Evolutionary conservation across 306 rosid genomes (phyloP).

Genomic region (Senna tora): DNA sequence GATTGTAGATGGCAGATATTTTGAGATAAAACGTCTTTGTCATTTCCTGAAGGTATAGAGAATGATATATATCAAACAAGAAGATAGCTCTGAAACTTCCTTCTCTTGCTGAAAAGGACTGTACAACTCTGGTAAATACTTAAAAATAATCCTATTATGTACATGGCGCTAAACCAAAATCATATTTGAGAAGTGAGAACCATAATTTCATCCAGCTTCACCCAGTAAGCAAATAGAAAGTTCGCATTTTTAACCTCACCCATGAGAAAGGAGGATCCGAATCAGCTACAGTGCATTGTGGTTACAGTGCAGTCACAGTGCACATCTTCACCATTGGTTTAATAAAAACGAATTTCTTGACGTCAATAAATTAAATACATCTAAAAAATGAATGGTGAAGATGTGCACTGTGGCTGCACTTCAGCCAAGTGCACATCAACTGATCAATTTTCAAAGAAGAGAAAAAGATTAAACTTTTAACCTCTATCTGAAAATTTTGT

Average conservation of each 20-base stretch:
- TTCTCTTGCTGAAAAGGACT: neutral
- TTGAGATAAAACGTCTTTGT: conserved; percentile 25
- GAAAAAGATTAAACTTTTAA: no score
- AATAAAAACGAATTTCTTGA: no score
- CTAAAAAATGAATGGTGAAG: no score
- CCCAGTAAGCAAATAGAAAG: neutral
- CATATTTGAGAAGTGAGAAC: neutral
- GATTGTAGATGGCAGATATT: conserved; percentile 11
- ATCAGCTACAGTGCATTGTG: no score
- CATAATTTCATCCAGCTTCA: conserved; percentile 1
- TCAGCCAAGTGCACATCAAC: no score
- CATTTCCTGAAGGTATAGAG: neutral
- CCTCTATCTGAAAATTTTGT: no score
- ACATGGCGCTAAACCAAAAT: conserved; percentile 1
- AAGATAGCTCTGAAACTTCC: conserved; percentile 6
- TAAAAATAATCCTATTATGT: neutral
- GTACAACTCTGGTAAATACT: conserved; percentile 6
- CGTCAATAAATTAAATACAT: no score
- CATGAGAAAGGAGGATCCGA: no score
- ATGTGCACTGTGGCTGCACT: no score
- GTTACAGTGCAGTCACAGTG: no score
- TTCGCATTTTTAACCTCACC: conserved; percentile 8
- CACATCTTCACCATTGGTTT: no score
- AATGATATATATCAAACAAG: neutral
- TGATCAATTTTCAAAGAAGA: no score